Conservation (phyloP, 1,284 basidiomycete species). For the Paramarasmius palmivorus region DNA sequence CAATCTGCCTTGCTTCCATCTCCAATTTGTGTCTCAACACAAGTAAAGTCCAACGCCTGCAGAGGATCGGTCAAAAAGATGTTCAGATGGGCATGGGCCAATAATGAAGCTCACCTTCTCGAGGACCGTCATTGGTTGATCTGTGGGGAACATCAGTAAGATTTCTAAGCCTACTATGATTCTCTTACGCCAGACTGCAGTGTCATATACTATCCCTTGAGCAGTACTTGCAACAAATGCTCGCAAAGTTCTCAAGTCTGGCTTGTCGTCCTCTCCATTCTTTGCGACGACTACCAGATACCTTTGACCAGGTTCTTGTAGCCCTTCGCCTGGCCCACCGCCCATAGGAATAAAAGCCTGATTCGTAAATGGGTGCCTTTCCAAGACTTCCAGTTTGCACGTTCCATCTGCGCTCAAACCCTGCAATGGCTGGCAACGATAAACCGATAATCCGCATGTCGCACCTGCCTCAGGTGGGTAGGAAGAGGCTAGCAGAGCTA, state of each 20-base stretch:
- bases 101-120: slow-evolving; percentile 51
- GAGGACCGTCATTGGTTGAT: slow-evolving; percentile 84
- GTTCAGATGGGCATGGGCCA: neutral
- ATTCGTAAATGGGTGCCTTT: slow-evolving; percentile 79
- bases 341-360: slow-evolving; percentile 92
- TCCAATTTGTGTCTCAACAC: slow-evolving; percentile 85
- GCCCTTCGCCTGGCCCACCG: slow-evolving; percentile 43
- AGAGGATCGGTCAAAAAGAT: neutral
- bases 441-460: slow-evolving; percentile 70
- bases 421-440: slow-evolving; percentile 64
- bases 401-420: slow-evolving; percentile 46
- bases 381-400: slow-evolving; percentile 60
- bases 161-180: neutral
- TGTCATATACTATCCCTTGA: slow-evolving; percentile 85
- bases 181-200: slow-evolving; percentile 83
- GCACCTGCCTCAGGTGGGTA: slow-evolving; percentile 61
- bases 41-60: slow-evolving; percentile 77
- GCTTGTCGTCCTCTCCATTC: slow-evolving; percentile 73
- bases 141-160: slow-evolving; percentile 37
- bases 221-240: slow-evolving; percentile 79
- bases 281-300: slow-evolving; percentile 86
- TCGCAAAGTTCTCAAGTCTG: slow-evolving; percentile 70
- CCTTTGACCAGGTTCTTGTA: slow-evolving; percentile 48
- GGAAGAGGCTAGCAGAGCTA: slow-evolving; percentile 64
- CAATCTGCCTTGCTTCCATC: slow-evolving; percentile 72